These are phyloP conservation scores for Lolium multiflorum DNA, from an alignment of 176 grass and related monocot genomes.

Conservation along the genomic window DNA sequence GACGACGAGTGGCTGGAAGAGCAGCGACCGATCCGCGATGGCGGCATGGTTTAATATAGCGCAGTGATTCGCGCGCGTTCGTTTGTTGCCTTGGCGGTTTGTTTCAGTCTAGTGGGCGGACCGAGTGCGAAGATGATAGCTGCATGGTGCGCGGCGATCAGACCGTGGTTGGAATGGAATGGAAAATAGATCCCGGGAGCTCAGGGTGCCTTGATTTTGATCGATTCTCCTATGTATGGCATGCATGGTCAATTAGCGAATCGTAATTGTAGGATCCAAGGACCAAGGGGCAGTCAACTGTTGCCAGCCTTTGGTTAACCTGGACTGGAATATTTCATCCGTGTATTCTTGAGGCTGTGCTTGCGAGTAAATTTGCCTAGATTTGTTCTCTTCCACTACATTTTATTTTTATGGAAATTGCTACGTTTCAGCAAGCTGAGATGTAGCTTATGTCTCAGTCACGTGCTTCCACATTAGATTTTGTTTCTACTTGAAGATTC, in stretches of 20 bases:
- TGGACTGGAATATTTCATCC: too few species aligned
- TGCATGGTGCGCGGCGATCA: background rate
- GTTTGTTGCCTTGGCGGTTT: background rate
- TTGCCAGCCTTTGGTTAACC: background rate
- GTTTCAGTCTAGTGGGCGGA: background rate
- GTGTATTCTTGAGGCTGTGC: too few species aligned
- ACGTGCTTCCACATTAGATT: too few species aligned
- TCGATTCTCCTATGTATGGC: constrained; percentile 1
- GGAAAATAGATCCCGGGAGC: background rate
- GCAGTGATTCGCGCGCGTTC: constrained; percentile 17
- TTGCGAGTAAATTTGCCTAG: too few species aligned
- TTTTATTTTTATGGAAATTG: too few species aligned
- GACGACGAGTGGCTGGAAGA: constrained; percentile 1
- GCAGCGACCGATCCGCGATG: constrained; percentile 25
- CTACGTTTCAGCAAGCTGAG: too few species aligned
- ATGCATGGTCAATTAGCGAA: constrained; percentile 22
- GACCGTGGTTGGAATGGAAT: background rate
- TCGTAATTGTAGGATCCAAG: constrained; percentile 12
- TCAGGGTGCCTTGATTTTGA: background rate
- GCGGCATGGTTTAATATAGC: constrained; percentile 29
- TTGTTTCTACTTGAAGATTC: too few species aligned
- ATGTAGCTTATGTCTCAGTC: too few species aligned
- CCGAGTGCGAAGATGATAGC: background rate
- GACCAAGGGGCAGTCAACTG: background rate
- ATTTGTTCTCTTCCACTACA: too few species aligned